Conservation (phyloP, 257 asterid genomes). For the Haberlea rhodopensis region DNA sequence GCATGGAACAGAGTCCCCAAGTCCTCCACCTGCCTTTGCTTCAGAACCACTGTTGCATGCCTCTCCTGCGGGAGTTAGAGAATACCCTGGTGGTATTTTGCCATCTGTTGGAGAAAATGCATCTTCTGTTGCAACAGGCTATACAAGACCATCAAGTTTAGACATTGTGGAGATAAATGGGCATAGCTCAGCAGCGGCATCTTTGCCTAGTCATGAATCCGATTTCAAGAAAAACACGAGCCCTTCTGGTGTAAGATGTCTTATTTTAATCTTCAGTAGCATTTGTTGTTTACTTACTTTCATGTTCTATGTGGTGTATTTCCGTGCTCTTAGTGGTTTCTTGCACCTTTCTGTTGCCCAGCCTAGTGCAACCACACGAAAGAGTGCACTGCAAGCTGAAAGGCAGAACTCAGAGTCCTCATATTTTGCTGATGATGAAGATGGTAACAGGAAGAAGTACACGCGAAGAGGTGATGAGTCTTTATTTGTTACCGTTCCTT, state of each 20-base stretch:
- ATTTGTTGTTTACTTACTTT: background rate
- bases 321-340: conserved; percentile 20
- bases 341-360: conserved; percentile 30
- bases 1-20: conserved; percentile 54
- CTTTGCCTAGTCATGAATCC: conserved; percentile 58
- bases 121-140: conserved; percentile 37
- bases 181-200: conserved; percentile 46
- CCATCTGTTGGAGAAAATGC: conserved; percentile 42
- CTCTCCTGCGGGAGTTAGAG: conserved; percentile 13
- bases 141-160: conserved; percentile 47
- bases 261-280: conserved; percentile 4
- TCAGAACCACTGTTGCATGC: conserved; percentile 60
- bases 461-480: conserved; percentile 64
- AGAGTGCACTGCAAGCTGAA: conserved; percentile 60
- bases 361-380: conserved; percentile 88
- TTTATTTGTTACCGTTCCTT: background rate
- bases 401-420: conserved; percentile 75
- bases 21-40: conserved; percentile 87
- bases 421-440: conserved; percentile 91
- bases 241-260: conserved; percentile 61
- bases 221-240: conserved; percentile 56
- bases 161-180: conserved; percentile 65
- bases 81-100: conserved; percentile 14
- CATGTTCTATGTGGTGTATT: background rate
- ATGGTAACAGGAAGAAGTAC: conserved; percentile 73